phyloP scores from a whole-genome alignment of 148 eudicot genomes.

The Camellia sinensis region DNA sequence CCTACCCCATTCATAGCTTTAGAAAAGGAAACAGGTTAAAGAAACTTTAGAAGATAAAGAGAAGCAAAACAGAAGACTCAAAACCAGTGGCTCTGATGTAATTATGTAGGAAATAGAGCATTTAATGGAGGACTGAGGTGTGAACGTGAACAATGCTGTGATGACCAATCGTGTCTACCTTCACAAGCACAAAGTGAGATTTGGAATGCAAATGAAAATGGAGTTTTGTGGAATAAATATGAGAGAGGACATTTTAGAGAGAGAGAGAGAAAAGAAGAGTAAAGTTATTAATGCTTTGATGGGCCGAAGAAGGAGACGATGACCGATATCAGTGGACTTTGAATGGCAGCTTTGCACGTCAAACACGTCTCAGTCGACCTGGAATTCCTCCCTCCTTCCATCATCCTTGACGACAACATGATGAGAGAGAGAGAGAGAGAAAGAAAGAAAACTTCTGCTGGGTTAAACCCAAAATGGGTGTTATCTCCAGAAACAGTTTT shows the following conservation, averaged over 20 bases:
- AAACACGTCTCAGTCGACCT: conserved; percentile 40
- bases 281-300: background rate
- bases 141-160: background rate
- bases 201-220: background rate
- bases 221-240: background rate
- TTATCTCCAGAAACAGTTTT: too few relatives aligned
- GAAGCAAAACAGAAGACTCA: background rate
- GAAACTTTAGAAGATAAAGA: background rate
- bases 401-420: background rate
- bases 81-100: background rate
- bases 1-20: background rate
- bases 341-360: conserved; percentile 33
- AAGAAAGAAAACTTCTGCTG: too few relatives aligned
- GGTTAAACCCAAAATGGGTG: too few relatives aligned
- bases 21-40: too few relatives aligned
- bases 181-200: background rate
- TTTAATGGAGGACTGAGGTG: background rate
- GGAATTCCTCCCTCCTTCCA: conserved; percentile 17
- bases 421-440: background rate
- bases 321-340: conserved; percentile 36
- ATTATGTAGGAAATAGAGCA: background rate
- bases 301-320: conserved; percentile 7
- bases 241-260: background rate
- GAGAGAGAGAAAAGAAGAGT: background rate
- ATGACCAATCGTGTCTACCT: too few relatives aligned